These are phyloP conservation scores for Sporothrix curviconia DNA, from an alignment of 2,329 filamentous ascomycete genomes.

Conservation along the genomic window DNA sequence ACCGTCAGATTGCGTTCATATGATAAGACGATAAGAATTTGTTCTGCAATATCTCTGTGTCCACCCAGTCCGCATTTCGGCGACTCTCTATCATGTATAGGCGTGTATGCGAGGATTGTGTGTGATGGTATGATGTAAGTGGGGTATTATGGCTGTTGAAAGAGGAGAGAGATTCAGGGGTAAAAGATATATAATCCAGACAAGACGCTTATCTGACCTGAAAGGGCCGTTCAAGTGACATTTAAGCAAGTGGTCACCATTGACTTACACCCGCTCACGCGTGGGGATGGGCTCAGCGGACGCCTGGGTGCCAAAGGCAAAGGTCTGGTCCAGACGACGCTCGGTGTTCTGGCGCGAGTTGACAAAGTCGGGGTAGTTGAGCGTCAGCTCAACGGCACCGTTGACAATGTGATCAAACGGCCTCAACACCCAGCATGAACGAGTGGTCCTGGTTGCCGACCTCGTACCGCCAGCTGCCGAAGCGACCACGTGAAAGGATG, in stretches of 20 bases:
- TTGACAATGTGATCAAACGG: conserved; percentile 84
- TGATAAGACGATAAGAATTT: too few species aligned
- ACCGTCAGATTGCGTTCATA: too few species aligned
- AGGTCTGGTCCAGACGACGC: conserved; percentile 50
- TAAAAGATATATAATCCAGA: not conserved
- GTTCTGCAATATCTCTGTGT: too few species aligned
- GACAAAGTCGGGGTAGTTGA: conserved; percentile 97
- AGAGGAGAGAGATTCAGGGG: too few species aligned
- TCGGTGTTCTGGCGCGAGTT: conserved; percentile 67
- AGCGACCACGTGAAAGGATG: conserved; percentile 93
- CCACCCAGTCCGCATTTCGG: too few species aligned
- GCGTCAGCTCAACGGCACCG: conserved; percentile 81
- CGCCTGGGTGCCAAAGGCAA: conserved; percentile 32
- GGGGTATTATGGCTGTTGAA: too few species aligned
- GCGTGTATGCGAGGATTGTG: too few species aligned
- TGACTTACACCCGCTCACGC: conserved; percentile 28
- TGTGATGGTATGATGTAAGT: too few species aligned
- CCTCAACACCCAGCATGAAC: conserved; percentile 95
- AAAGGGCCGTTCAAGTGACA: conserved; percentile 23
- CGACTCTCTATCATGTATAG: too few species aligned
- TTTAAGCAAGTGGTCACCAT: conserved; percentile 26
- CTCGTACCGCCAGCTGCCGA: conserved; percentile 98
- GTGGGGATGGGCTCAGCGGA: conserved; percentile 32
- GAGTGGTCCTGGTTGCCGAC: conserved; percentile 93
- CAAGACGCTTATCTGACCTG: not conserved